A percentile compares a stretch with the other conserved stretches of the same genome.
phyloP scores from a whole-genome alignment of 129 eudicot genomes.

The Tanacetum coccineum region DNA sequence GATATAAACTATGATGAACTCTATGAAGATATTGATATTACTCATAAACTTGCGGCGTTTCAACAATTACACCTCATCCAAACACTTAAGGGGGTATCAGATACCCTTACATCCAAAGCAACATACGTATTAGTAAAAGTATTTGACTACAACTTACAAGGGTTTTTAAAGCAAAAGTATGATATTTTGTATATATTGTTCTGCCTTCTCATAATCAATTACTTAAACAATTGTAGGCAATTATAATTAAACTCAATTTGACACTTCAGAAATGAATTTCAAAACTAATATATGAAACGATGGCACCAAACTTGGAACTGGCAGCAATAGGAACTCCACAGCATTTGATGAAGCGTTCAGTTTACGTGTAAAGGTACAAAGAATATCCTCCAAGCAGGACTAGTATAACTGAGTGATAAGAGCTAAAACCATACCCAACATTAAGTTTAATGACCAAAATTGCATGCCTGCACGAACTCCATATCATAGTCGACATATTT shows the following conservation, averaged over 20 bases:
- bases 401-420: conserved; percentile 27
- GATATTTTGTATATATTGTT: conserved; percentile 20
- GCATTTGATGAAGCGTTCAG: conserved; percentile 23
- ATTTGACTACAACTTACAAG: no score
- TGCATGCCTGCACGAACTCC: conserved; percentile 79
- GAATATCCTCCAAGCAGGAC: conserved; percentile 33
- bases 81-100: no score
- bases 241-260: conserved; percentile 24
- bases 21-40: no score
- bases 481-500: conserved; percentile 78
- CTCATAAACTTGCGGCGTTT: no score
- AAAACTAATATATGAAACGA: conserved; percentile 31
- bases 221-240: conserved; percentile 21
- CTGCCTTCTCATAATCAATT: conserved; percentile 11
- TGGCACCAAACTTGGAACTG: conserved; percentile 36
- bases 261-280: conserved; percentile 39
- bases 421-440: conserved; percentile 17
- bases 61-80: no score
- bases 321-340: conserved; percentile 25
- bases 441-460: conserved; percentile 54
- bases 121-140: no score
- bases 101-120: no score
- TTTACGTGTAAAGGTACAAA: conserved; percentile 40
- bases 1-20: no score
- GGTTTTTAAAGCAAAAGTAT: conserved; percentile 10